These are phyloP conservation scores for Podospora pseudoanserina DNA, from an alignment of 495 filamentous ascomycete species.

Conservation along the genomic window DNA sequence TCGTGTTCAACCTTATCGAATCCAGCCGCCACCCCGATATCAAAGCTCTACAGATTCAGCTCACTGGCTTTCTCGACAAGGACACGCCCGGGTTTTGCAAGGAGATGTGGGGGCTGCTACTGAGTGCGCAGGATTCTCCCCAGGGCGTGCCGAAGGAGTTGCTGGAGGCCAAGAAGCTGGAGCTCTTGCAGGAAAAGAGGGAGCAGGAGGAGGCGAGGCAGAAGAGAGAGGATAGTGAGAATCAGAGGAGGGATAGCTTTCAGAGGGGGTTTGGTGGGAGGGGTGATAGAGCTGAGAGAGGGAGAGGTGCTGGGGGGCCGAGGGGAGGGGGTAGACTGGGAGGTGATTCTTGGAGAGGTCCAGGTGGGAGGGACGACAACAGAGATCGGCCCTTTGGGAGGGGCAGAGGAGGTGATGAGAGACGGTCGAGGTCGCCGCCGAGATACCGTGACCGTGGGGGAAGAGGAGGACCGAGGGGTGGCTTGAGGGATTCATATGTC, in stretches of 20 bases:
- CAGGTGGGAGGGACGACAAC: conserved; percentile 30
- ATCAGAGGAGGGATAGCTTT: conserved; percentile 57
- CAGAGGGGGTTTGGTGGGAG: conserved; percentile 52
- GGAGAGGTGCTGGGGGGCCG: conserved; percentile 28
- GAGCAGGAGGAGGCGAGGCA: conserved; percentile 69
- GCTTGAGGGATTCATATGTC: conserved; percentile 31
- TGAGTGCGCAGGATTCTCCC: conserved; percentile 83
- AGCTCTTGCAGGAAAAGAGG: conserved; percentile 90
- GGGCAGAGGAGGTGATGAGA: conserved; percentile 43
- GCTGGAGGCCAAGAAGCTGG: conserved; percentile 90
- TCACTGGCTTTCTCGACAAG: conserved; percentile 93
- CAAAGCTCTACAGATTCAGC: conserved; percentile 86
- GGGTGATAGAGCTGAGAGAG: conserved; percentile 40
- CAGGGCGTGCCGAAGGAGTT: conserved; percentile 93
- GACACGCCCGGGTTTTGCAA: conserved; percentile 89
- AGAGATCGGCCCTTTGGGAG: conserved; percentile 41
- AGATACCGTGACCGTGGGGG: conserved; percentile 36
- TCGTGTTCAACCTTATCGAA: conserved; percentile 86
- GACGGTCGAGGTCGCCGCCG: conserved; percentile 63
- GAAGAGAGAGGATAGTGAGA: conserved; percentile 56
- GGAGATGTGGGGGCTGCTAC: conserved; percentile 83
- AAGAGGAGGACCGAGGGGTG: conserved; percentile 18
- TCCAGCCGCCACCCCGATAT: conserved; percentile 85
- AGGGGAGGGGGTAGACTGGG: conserved; percentile 11
- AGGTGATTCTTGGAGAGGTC: conserved; percentile 35